Percentiles rank a stretch among this genome's conserved stretches.
phyloP scores from a whole-genome alignment of 2,329 filamentous ascomycete genomes.

The Dactylellina leptospora region DNA sequence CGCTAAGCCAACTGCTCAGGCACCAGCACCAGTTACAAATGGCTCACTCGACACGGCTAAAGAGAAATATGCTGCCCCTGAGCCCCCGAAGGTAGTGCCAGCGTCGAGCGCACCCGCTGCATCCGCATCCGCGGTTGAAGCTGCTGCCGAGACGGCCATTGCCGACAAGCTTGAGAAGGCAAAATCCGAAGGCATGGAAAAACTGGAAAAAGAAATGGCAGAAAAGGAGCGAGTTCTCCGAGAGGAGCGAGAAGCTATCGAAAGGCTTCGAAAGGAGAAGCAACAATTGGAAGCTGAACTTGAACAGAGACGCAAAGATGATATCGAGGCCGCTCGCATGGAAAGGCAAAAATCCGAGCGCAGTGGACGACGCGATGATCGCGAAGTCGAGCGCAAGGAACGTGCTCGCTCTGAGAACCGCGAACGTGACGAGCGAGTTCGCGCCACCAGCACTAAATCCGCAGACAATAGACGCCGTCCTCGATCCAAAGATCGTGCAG shows the following conservation, averaged over 20 bases:
- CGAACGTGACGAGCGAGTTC: slow-evolving; percentile 36
- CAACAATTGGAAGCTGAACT: slow-evolving; percentile 38
- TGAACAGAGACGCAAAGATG: slow-evolving; percentile 31
- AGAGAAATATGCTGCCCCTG: slow-evolving; percentile 16
- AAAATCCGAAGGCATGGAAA: slow-evolving; percentile 24
- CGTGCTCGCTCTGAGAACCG: slow-evolving; percentile 37
- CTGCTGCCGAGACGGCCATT: slow-evolving; percentile 28
- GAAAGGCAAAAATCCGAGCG: slow-evolving; percentile 49
- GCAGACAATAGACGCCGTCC: slow-evolving; percentile 42
- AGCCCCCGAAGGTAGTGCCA: slow-evolving; percentile 43
- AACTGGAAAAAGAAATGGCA: slow-evolving; percentile 38
- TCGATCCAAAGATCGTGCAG: slow-evolving; percentile 46
- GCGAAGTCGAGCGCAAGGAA: slow-evolving; percentile 21
- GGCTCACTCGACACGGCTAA: slow-evolving; percentile 15
- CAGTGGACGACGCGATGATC: slow-evolving; percentile 36
- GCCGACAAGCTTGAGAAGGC: slow-evolving; percentile 35
- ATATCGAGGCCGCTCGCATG: slow-evolving; percentile 44
- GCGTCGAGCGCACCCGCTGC: not conserved
- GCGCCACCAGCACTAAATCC: slow-evolving; percentile 44
- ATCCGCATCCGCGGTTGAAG: slow-evolving; percentile 10
- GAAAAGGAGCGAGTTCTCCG: slow-evolving; percentile 29
- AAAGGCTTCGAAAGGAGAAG: slow-evolving; percentile 41
- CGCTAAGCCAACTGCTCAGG: slow-evolving; percentile 8
- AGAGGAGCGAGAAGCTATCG: slow-evolving; percentile 38
- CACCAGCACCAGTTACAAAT: slow-evolving; percentile 3